phyloP scores from a whole-genome alignment of 2,329 filamentous ascomycete species.

The Xenoacremonium recifei region DNA sequence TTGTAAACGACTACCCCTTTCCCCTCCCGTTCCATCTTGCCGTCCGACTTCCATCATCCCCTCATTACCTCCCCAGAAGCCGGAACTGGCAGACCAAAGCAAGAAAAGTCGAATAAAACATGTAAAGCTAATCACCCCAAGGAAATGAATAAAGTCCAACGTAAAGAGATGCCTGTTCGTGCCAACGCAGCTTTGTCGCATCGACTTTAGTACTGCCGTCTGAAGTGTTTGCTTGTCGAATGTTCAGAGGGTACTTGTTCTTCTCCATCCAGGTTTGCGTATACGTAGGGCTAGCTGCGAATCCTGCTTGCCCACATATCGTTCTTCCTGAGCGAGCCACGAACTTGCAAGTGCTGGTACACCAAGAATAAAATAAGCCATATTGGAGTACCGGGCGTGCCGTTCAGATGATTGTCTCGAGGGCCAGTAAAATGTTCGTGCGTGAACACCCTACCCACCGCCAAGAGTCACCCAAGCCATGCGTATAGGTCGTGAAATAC shows the following conservation, averaged over 20 bases:
- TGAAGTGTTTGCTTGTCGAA: conserved; percentile 3
- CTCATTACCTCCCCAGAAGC: conserved; percentile 37
- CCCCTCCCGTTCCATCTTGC: conserved; percentile 4
- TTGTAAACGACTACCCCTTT: conserved; percentile 1
- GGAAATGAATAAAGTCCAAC: conserved; percentile 27
- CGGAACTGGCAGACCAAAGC: conserved; percentile 22
- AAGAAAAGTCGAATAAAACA: conserved; percentile 24
- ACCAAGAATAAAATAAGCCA: no score
- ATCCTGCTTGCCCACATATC: no score
- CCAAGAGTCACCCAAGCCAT: conserved; percentile 38
- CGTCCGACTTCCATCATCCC: conserved; percentile 11
- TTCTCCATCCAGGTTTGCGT: no score
- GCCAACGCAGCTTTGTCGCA: conserved; percentile 37
- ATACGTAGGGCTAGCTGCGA: no score
- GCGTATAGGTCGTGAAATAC: conserved; percentile 33
- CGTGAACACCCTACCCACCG: conserved; percentile 12
- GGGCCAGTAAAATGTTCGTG: conserved; percentile 14
- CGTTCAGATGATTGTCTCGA: conserved; percentile 34
- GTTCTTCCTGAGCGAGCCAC: conserved; percentile 15
- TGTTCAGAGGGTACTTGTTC: no score
- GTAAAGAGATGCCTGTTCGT: conserved; percentile 27
- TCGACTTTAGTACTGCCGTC: conserved; percentile 28
- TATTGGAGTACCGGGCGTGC: conserved; percentile 37
- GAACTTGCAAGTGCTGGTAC: conserved; percentile 23
- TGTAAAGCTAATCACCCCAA: no score